Evolutionary conservation across 2,329 filamentous ascomycete genomes (phyloP).

Genomic region (Hypoxylon sp.): DNA sequence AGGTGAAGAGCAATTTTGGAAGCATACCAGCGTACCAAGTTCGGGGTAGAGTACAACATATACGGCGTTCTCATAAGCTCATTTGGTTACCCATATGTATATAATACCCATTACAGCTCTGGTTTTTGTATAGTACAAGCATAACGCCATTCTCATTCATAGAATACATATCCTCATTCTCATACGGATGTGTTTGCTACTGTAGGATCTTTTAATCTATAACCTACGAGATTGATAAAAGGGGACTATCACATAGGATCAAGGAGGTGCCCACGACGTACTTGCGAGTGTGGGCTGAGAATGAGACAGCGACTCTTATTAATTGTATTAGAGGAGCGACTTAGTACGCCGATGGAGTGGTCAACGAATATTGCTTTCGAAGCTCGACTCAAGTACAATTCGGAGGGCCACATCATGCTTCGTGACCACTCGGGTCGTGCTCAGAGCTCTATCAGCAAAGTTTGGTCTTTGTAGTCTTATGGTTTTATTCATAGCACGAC

Average conservation of each 20-base stretch:
- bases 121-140: slow-evolving; percentile 25
- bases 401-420: neutral
- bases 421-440: neutral
- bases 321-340: too few species aligned
- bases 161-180: neutral
- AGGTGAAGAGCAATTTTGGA: neutral
- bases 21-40: neutral
- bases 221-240: too few species aligned
- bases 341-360: too few species aligned
- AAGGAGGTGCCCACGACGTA: too few species aligned
- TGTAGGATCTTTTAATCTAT: too few species aligned
- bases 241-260: too few species aligned
- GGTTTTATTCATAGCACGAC: neutral
- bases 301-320: too few species aligned
- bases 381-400: neutral
- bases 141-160: neutral
- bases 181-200: too few species aligned
- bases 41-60: neutral
- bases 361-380: neutral
- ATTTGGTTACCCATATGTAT: neutral
- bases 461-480: neutral
- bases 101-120: slow-evolving; percentile 31
- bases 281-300: too few species aligned
- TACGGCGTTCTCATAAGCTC: neutral
- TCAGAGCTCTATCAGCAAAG: neutral